Evolutionary conservation across 2,329 filamentous ascomycete genomes (phyloP).

Genomic region (Berkeleyomyces rouxiae): DNA sequence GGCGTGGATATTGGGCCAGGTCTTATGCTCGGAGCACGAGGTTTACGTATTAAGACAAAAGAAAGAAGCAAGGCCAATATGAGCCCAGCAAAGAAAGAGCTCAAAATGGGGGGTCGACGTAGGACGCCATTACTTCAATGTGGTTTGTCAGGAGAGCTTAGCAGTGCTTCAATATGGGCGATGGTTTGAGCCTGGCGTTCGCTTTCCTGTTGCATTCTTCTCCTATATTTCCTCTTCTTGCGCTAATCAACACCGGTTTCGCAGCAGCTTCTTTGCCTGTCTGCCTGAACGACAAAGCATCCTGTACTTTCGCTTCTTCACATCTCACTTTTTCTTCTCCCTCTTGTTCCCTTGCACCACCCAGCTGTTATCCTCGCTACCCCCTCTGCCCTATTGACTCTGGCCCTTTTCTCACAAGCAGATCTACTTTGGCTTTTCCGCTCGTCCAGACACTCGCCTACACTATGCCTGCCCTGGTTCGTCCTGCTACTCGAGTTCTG

Average conservation of each 20-base stretch:
- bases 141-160: not conserved
- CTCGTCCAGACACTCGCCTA: not conserved
- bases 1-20: not conserved
- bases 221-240: not conserved
- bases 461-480: conserved; percentile 21
- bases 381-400: not conserved
- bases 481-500: conserved; percentile 32
- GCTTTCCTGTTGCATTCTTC: not conserved
- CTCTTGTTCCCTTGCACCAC: not conserved
- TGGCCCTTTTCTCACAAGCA: not conserved
- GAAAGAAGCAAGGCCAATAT: no score
- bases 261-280: not conserved
- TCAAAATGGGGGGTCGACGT: no score
- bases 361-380: not conserved
- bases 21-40: no score
- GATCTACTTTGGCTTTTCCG: not conserved
- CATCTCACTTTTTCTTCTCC: not conserved
- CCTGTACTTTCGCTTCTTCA: not conserved
- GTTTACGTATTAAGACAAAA: no score
- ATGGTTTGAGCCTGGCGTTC: not conserved
- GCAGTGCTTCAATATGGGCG: not conserved
- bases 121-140: no score
- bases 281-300: no score
- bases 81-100: no score
- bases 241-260: not conserved